phyloP scores from a whole-genome alignment of 192 early-diverging fungal genomes.

The Funneliformis mosseae region DNA sequence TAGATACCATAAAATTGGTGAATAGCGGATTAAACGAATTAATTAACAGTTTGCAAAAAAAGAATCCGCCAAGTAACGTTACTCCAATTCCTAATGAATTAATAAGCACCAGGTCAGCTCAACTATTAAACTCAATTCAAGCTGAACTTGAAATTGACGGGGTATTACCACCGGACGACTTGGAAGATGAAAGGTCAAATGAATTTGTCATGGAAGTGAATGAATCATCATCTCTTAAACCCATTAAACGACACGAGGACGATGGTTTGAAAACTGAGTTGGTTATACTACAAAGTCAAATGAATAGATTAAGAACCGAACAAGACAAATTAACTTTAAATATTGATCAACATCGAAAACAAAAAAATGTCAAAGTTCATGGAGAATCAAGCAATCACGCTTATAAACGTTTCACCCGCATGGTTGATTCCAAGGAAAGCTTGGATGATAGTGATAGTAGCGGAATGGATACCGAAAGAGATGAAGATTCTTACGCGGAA shows the following conservation, averaged over 20 bases:
- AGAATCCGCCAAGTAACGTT: background rate
- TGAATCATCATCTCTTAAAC: background rate
- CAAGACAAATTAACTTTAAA: background rate
- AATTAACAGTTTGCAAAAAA: background rate
- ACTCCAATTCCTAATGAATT: background rate
- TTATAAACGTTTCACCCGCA: background rate
- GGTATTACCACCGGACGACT: background rate
- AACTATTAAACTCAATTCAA: background rate
- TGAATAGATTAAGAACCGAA: conserved; percentile 13
- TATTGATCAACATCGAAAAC: background rate
- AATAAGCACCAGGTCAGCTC: background rate
- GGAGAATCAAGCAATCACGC: background rate
- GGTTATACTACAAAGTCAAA: conserved; percentile 13
- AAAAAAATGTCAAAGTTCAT: background rate
- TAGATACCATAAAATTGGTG: background rate
- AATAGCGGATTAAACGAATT: background rate
- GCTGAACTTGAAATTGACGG: background rate
- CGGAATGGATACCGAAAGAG: background rate
- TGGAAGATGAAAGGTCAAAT: background rate
- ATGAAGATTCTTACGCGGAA: background rate
- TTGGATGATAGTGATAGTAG: background rate
- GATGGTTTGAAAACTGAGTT: conserved; percentile 16
- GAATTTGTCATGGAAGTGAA: background rate
- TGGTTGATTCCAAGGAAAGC: background rate
- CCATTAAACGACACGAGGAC: background rate